These are phyloP conservation scores for Arbutus unedo DNA, from an alignment of 148 eudicot genomes.

Conservation along the genomic window DNA sequence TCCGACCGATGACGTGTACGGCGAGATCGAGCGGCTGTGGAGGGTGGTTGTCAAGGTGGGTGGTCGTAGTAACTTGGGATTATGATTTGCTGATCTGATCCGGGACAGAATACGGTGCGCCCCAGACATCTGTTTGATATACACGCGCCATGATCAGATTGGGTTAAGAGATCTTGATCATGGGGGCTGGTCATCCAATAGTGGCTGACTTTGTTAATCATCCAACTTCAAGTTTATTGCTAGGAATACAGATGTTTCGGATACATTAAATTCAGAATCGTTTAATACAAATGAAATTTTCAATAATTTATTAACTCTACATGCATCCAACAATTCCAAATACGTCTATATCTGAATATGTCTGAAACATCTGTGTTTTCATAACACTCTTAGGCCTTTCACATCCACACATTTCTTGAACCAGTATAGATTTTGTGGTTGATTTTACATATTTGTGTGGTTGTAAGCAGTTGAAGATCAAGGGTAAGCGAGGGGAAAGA, in stretches of 20 bases:
- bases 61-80: not conserved
- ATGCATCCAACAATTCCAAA: too few relatives aligned
- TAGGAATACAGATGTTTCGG: too few relatives aligned
- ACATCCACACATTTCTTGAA: too few relatives aligned
- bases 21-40: constrained; percentile 76
- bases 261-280: too few relatives aligned
- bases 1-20: constrained; percentile 69
- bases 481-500: not conserved
- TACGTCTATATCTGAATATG: too few relatives aligned
- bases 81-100: constrained; percentile 5
- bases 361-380: too few relatives aligned
- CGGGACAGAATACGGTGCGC: not conserved
- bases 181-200: not conserved
- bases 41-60: constrained; percentile 46
- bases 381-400: too few relatives aligned
- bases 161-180: not conserved
- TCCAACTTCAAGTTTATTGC: not conserved
- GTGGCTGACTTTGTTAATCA: not conserved
- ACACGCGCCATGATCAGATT: constrained; percentile 25
- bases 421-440: not conserved
- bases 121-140: not conserved
- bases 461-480: not conserved
- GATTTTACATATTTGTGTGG: not conserved
- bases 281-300: too few relatives aligned
- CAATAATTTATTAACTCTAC: too few relatives aligned